Evolutionary conservation across 169 alveolate genomes (phyloP).

Genomic region (Cryptosporidium sp.): DNA sequence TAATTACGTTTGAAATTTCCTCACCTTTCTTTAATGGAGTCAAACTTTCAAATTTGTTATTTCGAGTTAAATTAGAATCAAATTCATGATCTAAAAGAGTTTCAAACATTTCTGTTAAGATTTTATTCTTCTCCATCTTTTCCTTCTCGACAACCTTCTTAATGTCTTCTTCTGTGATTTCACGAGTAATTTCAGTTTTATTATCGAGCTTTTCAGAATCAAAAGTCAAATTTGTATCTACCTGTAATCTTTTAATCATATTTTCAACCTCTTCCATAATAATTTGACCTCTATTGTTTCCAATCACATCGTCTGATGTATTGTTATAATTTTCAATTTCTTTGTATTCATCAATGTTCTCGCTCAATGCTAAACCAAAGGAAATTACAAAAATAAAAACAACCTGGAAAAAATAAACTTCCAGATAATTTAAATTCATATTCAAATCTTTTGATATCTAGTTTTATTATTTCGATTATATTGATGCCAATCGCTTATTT

Average conservation of each 20-base stretch:
- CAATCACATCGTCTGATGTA: not conserved
- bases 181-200: not conserved
- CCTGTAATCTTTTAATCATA: not conserved
- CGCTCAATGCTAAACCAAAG: not conserved
- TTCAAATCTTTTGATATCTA: no score
- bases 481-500: no score
- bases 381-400: no score
- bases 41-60: conserved; percentile 27
- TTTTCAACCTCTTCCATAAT: conserved; percentile 13
- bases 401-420: not conserved
- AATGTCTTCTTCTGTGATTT: not conserved
- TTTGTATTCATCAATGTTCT: not conserved
- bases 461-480: not conserved
- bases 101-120: conserved; percentile 57
- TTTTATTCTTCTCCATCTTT: conserved; percentile 15
- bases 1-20: conserved; percentile 8
- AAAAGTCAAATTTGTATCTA: not conserved
- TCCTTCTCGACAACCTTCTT: not conserved
- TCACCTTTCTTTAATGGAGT: conserved; percentile 36
- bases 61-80: conserved; percentile 19
- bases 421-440: not conserved
- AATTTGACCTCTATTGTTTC: not conserved
- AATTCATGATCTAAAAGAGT: conserved; percentile 43
- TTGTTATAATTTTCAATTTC: not conserved
- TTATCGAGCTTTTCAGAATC: not conserved